A percentile compares a stretch with the other conserved stretches of the same genome.
These are phyloP conservation scores for Colletotrichum filicis DNA, from an alignment of 2,329 filamentous ascomycete species.

Conservation along the genomic window DNA sequence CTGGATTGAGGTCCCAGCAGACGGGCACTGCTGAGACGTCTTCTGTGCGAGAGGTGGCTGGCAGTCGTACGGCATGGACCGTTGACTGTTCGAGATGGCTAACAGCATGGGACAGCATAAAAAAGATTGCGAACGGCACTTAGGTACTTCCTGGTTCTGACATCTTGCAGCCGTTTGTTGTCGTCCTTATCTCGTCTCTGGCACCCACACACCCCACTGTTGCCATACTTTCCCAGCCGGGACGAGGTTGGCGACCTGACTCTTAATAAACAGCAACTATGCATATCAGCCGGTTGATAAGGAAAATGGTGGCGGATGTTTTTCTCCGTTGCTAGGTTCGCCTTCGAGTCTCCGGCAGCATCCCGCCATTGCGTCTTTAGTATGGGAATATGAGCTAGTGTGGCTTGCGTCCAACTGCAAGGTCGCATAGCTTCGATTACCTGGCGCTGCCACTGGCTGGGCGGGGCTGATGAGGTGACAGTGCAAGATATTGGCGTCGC, in stretches of 20 bases:
- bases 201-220: background rate
- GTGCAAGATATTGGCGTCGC: slow-evolving; percentile 21
- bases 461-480: slow-evolving; percentile 17
- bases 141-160: background rate
- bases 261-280: slow-evolving; percentile 14
- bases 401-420: slow-evolving; percentile 1
- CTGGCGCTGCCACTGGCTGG: slow-evolving; percentile 10
- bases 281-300: slow-evolving; percentile 19
- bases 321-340: slow-evolving; percentile 3
- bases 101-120: background rate
- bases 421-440: slow-evolving; percentile 13
- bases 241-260: slow-evolving; percentile 11
- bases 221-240: slow-evolving; percentile 6
- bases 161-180: slow-evolving; percentile 4
- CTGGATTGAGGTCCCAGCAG: slow-evolving; percentile 3
- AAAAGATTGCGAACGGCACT: background rate
- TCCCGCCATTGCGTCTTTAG: slow-evolving; percentile 11
- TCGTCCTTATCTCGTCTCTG: slow-evolving; percentile 19
- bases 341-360: background rate
- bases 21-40: slow-evolving; percentile 7
- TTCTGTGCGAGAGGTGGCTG: slow-evolving; percentile 8
- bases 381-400: background rate
- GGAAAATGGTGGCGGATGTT: slow-evolving; percentile 13
- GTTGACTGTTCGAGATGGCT: slow-evolving; percentile 1
- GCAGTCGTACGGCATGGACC: background rate